phyloP scores from a whole-genome alignment of 805 yeast genomes.

The Ogataea degrootiae region DNA sequence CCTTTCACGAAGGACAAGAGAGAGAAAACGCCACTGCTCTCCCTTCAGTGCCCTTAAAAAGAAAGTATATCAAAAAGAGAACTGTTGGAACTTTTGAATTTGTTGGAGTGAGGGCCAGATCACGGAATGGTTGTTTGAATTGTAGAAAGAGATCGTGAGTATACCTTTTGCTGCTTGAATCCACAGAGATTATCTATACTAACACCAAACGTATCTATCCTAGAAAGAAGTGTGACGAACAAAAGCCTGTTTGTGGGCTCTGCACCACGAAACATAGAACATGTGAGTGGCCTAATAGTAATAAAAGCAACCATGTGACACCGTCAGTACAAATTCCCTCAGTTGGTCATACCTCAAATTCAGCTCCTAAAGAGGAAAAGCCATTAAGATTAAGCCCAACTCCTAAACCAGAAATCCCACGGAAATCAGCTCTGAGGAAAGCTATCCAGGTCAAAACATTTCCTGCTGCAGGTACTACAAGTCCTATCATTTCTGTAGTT shows the following conservation, averaged over 20 bases:
- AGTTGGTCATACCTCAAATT: no score
- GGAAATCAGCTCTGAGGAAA: no score
- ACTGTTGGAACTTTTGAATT: neutral
- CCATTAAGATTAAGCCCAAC: no score
- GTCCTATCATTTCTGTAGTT: neutral
- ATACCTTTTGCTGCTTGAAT: neutral
- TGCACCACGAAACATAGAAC: neutral
- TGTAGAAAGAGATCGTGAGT: neutral
- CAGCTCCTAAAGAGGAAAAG: neutral
- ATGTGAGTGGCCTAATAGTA: neutral
- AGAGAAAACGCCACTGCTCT: no score
- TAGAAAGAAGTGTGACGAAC: slow-evolving; percentile 3
- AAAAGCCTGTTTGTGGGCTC: neutral
- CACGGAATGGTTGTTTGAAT: neutral
- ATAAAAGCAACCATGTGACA: neutral
- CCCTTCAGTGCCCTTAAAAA: no score
- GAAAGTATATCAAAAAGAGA: no score
- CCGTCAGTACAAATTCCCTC: no score
- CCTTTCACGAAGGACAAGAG: no score
- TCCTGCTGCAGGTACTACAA: neutral
- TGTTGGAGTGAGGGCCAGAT: slow-evolving; percentile 1
- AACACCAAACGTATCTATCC: neutral
- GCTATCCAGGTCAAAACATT: neutral
- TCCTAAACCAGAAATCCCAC: no score
- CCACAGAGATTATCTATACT: neutral